phyloP scores from a whole-genome alignment of 805 yeast species.

The Saturnispora serradocipensis region DNA sequence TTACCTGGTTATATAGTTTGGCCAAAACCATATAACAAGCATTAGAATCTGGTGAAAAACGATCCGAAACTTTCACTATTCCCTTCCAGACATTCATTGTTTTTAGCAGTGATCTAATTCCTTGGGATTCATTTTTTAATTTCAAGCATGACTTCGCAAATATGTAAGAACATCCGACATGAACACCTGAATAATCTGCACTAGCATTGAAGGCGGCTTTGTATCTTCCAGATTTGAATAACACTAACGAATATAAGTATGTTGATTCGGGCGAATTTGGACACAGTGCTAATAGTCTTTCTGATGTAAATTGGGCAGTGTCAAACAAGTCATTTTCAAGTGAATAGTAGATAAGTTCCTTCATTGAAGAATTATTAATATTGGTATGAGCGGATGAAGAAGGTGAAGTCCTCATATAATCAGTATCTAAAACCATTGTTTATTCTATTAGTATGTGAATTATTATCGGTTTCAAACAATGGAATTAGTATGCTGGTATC shows the following conservation, averaged over 20 bases:
- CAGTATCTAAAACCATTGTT: neutral
- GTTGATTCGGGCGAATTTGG: constrained; percentile 48
- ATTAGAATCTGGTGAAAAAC: constrained; percentile 54
- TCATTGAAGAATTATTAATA: neutral
- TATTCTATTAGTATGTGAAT: neutral
- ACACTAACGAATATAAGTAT: constrained; percentile 61
- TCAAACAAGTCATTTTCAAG: constrained; percentile 58
- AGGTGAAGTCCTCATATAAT: neutral
- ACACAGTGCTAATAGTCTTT: constrained; percentile 55
- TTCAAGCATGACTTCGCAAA: constrained; percentile 60
- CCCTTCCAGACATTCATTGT: constrained; percentile 31
- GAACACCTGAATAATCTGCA: constrained; percentile 33
- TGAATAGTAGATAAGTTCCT: constrained; percentile 56
- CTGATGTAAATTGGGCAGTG: constrained; percentile 84
- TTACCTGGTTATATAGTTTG: constrained; percentile 47
- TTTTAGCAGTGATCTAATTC: constrained; percentile 42
- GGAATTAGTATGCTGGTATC: neutral
- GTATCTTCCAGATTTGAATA: constrained; percentile 48
- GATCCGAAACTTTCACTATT: constrained; percentile 4
- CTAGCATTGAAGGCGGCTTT: constrained; percentile 52
- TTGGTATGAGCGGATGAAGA: neutral
- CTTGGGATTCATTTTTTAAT: constrained; percentile 49
- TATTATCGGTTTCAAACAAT: neutral
- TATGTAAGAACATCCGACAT: constrained; percentile 68
- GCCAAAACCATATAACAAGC: constrained; percentile 64